A percentile compares a stretch with the other conserved stretches of the same genome.
Evolutionary conservation across 148 eudicot species (phyloP).

Genomic region (Camellia granthamiana): DNA sequence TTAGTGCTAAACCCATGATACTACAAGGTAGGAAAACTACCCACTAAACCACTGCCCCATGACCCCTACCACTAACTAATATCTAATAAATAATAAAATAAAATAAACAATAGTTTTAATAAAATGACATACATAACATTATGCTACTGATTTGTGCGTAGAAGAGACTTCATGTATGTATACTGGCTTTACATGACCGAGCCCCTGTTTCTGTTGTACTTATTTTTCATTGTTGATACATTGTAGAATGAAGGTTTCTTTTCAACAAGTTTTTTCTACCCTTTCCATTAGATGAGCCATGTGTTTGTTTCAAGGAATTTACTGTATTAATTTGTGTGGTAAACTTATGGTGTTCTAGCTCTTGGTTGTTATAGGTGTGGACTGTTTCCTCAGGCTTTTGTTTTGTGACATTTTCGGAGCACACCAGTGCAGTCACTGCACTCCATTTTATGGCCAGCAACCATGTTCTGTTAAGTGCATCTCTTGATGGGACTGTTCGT

Average conservation of each 20-base stretch:
- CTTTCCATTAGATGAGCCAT: neutral
- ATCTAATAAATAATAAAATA: too few relatives aligned
- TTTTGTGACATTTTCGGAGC: constrained; percentile 94
- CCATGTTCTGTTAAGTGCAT: constrained; percentile 88
- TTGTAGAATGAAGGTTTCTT: constrained; percentile 7
- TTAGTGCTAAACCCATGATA: too few relatives aligned
- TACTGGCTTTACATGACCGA: neutral
- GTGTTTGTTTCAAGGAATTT: neutral
- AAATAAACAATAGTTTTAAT: too few relatives aligned
- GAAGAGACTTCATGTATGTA: neutral
- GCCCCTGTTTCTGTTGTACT: neutral
- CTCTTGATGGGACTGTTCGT: constrained; percentile 96
- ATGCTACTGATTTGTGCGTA: neutral
- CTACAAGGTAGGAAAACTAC: too few relatives aligned
- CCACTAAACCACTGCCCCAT: too few relatives aligned
- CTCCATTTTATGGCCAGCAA: constrained; percentile 83
- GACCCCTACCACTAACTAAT: too few relatives aligned
- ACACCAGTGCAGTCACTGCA: constrained; percentile 93
- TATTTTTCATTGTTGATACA: neutral
- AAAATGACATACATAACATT: too few relatives aligned
- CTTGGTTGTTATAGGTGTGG: constrained; percentile 70
- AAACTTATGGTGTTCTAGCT: neutral
- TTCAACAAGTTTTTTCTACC: neutral
- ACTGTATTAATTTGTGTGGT: neutral
- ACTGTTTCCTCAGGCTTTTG: constrained; percentile 87